Evolutionary conservation across 257 asterid species (phyloP).

Genomic region (Orobanche coerulescens): DNA sequence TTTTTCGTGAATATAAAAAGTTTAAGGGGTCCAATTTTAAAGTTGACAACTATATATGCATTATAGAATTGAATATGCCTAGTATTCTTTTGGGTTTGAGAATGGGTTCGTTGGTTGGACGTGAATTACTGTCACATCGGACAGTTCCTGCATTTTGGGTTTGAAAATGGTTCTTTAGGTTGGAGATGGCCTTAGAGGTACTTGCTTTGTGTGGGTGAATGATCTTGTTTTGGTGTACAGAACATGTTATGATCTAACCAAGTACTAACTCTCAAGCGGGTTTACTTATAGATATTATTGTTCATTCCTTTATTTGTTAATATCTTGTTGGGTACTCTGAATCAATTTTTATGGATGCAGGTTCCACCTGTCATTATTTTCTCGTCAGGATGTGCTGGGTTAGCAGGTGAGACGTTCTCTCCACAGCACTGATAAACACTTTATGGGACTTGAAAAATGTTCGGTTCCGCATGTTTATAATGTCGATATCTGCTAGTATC

Average conservation of each 20-base stretch:
- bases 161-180: too few relatives aligned
- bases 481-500: background rate
- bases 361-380: constrained; percentile 82
- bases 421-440: background rate
- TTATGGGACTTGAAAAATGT: constrained; percentile 6
- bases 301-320: background rate
- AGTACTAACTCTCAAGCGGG: background rate
- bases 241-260: background rate
- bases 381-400: constrained; percentile 89
- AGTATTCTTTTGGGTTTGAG: too few relatives aligned
- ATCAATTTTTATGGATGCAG: constrained; percentile 35
- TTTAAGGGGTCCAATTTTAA: too few relatives aligned
- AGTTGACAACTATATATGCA: too few relatives aligned
- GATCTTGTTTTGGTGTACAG: background rate
- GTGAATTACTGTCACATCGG: too few relatives aligned
- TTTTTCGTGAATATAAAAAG: too few relatives aligned
- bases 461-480: background rate
- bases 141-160: too few relatives aligned
- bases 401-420: constrained; percentile 52
- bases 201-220: constrained; percentile 10
- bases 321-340: constrained; percentile 12
- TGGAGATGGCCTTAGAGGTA: background rate
- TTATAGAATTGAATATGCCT: too few relatives aligned
- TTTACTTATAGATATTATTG: background rate
- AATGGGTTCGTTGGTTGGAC: too few relatives aligned